Evolutionary conservation across 2,329 filamentous ascomycete species (phyloP), one percentile per base, ranked within the genome.

Genomic region (Xylaria multiplex): DNA sequence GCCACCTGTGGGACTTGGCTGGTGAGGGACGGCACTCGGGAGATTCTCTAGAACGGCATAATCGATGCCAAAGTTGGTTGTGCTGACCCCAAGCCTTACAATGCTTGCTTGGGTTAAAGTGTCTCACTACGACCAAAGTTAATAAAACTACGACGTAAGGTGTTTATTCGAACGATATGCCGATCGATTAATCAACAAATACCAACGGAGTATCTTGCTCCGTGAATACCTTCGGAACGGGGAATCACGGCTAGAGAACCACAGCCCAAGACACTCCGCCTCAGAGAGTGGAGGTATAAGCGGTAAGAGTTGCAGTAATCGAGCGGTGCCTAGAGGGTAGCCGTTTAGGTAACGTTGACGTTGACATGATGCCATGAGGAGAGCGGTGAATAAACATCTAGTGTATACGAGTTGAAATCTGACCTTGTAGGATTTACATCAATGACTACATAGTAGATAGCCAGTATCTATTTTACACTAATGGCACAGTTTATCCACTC

Each of bases 131-230:
- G 24, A 55, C 14, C 32, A 59, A n/a, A 54, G 1, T 2, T 32
- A 50, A 54, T 59, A 19, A 54, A 50, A 43, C 13, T 3, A 27
- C 7, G 45, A 48, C 32, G 13, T 13, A 53, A 32, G 19, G 46
- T 30, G 24, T n/a, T 24, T 32, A 27, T 27, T 55, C 40, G 53
- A 49, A 48, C 35, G 24, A 58, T 48, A 53, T 27, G 53, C 60
- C 60, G 22, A 52, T 27, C 27, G 27, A 5, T 48, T 43, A 24
- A 56, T 24, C 35, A 42, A 43, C 43, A 22, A 37, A 37, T 50
- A 13, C 24, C 27, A n/a, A 22, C 64, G 64, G 64, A 62, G 9
- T 30, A 43, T 54, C 42, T 35, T 54, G 11, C 52, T 66, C 64
- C 64, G 64, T 27, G 32, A 42, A 53, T 30, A 46, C 52, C 22